Percentiles rank a stretch among this genome's conserved stretches.
phyloP scores from a whole-genome alignment of 345 rosid species.

The Gossypium anomalum region DNA sequence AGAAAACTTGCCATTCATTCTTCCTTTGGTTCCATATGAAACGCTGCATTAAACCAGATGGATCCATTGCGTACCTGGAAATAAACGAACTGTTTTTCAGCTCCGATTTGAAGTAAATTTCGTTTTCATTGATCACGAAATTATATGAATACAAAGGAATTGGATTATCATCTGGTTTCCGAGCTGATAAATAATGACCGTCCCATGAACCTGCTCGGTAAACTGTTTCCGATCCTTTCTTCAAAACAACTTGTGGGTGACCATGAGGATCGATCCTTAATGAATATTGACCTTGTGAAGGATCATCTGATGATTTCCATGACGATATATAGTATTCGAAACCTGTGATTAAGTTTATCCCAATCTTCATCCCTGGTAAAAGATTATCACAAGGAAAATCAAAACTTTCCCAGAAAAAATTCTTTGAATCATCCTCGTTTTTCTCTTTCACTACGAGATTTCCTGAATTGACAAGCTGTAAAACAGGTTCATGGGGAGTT shows the following conservation, averaged over 20 bases:
- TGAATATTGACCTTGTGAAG: constrained; percentile 28
- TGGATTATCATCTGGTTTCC: neutral
- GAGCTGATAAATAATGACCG: constrained; percentile 15
- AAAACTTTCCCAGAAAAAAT: constrained; percentile 50
- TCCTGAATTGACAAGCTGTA: constrained; percentile 25
- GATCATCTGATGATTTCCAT: constrained; percentile 43
- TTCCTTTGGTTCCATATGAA: constrained; percentile 15
- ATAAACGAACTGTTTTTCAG: neutral
- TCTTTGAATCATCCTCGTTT: neutral
- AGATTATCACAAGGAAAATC: constrained; percentile 40
- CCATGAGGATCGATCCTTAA: constrained; percentile 29
- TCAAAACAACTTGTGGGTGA: constrained; percentile 32
- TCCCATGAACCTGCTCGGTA: constrained; percentile 44
- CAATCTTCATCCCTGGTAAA: constrained; percentile 49
- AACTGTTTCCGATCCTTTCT: constrained; percentile 6
- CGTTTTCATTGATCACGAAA: constrained; percentile 15
- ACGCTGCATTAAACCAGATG: neutral
- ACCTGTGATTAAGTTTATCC: constrained; percentile 32
- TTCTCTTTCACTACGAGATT: constrained; percentile 21
- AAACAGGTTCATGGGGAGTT: constrained; percentile 9
- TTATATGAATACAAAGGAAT: neutral
- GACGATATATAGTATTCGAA: constrained; percentile 28
- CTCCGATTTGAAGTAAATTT: constrained; percentile 8
- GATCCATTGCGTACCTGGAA: constrained; percentile 13
- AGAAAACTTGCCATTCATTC: neutral